Base-by-base conservation (phyloP, 495 filamentous ascomycete genomes). In the Cairneyella variabilis region DNA sequence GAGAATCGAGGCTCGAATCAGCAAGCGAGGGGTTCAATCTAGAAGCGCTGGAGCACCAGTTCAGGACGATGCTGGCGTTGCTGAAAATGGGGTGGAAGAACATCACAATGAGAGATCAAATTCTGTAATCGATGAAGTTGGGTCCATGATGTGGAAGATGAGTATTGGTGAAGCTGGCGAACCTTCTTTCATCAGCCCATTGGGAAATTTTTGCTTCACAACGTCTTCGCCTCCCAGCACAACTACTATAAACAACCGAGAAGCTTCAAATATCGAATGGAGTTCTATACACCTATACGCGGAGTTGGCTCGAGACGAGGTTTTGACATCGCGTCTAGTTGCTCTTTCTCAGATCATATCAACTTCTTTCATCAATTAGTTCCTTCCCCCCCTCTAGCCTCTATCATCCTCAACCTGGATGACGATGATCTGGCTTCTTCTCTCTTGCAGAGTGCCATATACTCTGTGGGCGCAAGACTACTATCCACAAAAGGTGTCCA, bases 311-410 rank as follows among this genome's bases (percentile, higher is more conserved):
- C 3, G 12, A 14, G 43, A 46, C 18, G 7, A 10, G 7, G 43
- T 2, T 16, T 12, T 46, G 11, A 26, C 12, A 26, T 8, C n/a
- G 9, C 3, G 22, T 26, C 22, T 46, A 16, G 2, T 46, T 7
- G 8, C 18, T 9, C 18, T 26, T 46, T 46, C 22, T 9, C 17
- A 25, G 14, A 3, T 3, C 22, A 27, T 16, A 28, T 46, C 2
- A 46, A 46, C 18, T 25, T 25, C n/a, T 27, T 46, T 16, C 43
- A 46, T 6, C 20, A 46, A n/a, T 46, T 46, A n/a, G 43, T 46
- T 16, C 20, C 26, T 10, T 9, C 20, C n/a, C 18, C 23, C 3
- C n/a, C 6, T 10, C 17, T 28, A 16, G 10, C 14, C 7, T 10
- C 6, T 3, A 8, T 25, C 2, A 16, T 6, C 3, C 30, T 25